Evolutionary conservation across 441 rosid species (phyloP).

Genomic region (Erodium trifolium): DNA sequence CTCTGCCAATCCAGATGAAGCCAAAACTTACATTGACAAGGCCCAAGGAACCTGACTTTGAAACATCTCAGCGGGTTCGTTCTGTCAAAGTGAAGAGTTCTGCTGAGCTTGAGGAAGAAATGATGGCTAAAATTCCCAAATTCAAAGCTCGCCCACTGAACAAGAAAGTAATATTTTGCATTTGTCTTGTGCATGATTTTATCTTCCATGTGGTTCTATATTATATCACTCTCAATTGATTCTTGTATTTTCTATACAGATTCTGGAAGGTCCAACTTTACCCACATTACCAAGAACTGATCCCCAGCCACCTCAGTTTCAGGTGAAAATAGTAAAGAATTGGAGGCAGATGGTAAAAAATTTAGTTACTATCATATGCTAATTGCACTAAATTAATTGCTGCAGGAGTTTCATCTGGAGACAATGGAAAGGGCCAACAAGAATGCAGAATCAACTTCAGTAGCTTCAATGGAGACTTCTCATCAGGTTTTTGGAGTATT

Average conservation of each 20-base stretch:
- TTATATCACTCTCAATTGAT: background rate
- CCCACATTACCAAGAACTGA: slow-evolving; percentile 55
- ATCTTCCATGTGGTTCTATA: background rate
- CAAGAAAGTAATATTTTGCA: slow-evolving; percentile 54
- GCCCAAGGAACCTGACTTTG: slow-evolving; percentile 90
- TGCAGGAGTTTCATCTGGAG: slow-evolving; percentile 82
- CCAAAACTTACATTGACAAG: slow-evolving; percentile 71
- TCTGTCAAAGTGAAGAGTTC: slow-evolving; percentile 68
- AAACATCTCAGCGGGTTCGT: slow-evolving; percentile 82
- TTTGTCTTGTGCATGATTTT: background rate
- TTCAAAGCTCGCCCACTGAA: slow-evolving; percentile 92
- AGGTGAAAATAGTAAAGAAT: slow-evolving; percentile 32
- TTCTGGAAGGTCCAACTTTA: slow-evolving; percentile 60
- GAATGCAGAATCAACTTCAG: slow-evolving; percentile 69
- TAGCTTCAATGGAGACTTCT: slow-evolving; percentile 64
- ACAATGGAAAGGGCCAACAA: slow-evolving; percentile 72
- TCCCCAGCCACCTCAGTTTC: slow-evolving; percentile 78
- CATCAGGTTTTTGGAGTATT: slow-evolving; percentile 41
- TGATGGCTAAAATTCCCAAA: slow-evolving; percentile 91
- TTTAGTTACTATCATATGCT: background rate
- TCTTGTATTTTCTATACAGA: slow-evolving; percentile 31
- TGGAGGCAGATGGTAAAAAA: background rate
- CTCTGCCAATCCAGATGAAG: slow-evolving; percentile 44
- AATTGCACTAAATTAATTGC: slow-evolving; percentile 14
- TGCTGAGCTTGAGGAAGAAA: slow-evolving; percentile 92